Evolutionary conservation across 192 early-diverging fungal species (phyloP).

Genomic region (Backusella liffmaniae): DNA sequence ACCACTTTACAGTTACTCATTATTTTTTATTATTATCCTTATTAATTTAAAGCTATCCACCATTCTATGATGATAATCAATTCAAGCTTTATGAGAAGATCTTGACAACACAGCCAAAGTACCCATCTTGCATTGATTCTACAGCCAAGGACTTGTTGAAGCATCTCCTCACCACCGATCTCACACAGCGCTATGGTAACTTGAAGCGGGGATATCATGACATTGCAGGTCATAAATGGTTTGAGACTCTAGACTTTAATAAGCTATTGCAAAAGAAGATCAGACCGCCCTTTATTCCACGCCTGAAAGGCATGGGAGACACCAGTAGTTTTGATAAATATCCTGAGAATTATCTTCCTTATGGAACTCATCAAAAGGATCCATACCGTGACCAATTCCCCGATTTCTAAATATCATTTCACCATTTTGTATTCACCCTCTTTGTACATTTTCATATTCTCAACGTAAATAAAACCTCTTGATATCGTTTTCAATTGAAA

Average conservation of each 20-base stretch:
- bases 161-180: conserved; percentile 73
- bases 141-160: conserved; percentile 73
- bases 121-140: conserved; percentile 67
- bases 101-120: conserved; percentile 65
- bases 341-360: conserved; percentile 21
- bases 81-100: conserved; percentile 92
- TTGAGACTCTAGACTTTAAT: conserved; percentile 43
- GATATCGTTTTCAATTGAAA: not conserved
- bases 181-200: conserved; percentile 81
- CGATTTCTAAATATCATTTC: conserved; percentile 12
- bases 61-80: conserved; percentile 85
- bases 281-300: conserved; percentile 62
- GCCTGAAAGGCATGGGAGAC: conserved; percentile 15
- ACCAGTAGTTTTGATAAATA: conserved; percentile 35
- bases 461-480: not conserved
- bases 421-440: not conserved
- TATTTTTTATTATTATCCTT: not conserved
- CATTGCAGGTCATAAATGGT: conserved; percentile 84
- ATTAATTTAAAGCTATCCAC: conserved; percentile 50
- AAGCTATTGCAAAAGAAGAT: not conserved
- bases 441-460: not conserved
- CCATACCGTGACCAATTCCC: conserved; percentile 9
- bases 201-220: conserved; percentile 75
- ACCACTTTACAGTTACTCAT: not conserved
- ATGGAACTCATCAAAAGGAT: conserved; percentile 9